These are phyloP conservation scores for Yamadazyma jaroonii DNA, from an alignment of 1,139 yeast genomes.

Conservation along the genomic window DNA sequence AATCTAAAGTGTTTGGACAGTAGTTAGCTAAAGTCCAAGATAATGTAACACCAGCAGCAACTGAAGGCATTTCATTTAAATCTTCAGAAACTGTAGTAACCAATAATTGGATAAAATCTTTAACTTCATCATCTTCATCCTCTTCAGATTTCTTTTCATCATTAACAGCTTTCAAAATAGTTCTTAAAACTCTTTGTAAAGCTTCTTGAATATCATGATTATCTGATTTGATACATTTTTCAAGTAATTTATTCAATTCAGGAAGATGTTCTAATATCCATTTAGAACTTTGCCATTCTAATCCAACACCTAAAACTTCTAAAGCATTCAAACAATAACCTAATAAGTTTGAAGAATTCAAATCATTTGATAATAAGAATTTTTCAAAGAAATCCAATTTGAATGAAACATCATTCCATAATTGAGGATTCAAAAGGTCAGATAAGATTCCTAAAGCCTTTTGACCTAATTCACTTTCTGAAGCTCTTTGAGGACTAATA, in stretches of 20 bases:
- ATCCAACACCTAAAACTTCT: slow-evolving; percentile 83
- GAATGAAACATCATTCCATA: slow-evolving; percentile 87
- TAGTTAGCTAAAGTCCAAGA: slow-evolving; percentile 80
- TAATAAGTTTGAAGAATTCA: slow-evolving; percentile 56
- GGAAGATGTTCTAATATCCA: slow-evolving; percentile 76
- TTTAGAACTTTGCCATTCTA: slow-evolving; percentile 68
- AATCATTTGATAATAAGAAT: slow-evolving; percentile 74
- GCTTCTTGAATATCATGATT: slow-evolving; percentile 83
- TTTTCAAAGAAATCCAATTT: slow-evolving; percentile 85
- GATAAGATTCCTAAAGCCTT: slow-evolving; percentile 76
- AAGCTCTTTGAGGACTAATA: slow-evolving; percentile 79
- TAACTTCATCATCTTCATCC: slow-evolving; percentile 59
- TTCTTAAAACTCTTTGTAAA: slow-evolving; percentile 67
- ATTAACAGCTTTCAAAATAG: slow-evolving; percentile 63
- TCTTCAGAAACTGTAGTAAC: slow-evolving; percentile 79
- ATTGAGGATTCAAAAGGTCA: slow-evolving; percentile 64
- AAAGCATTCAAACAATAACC: slow-evolving; percentile 87
- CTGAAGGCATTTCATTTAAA: slow-evolving; percentile 74
- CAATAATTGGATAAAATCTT: slow-evolving; percentile 59
- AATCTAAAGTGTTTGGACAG: slow-evolving; percentile 71
- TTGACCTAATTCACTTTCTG: slow-evolving; percentile 80
- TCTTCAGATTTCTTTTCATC: slow-evolving; percentile 41
- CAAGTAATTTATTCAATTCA: slow-evolving; percentile 69
- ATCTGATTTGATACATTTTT: slow-evolving; percentile 79
- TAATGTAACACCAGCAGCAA: slow-evolving; percentile 87